These are phyloP conservation scores for Verticillium albo-atrum DNA, from an alignment of 2,329 filamentous ascomycete genomes.

Conservation along the genomic window DNA sequence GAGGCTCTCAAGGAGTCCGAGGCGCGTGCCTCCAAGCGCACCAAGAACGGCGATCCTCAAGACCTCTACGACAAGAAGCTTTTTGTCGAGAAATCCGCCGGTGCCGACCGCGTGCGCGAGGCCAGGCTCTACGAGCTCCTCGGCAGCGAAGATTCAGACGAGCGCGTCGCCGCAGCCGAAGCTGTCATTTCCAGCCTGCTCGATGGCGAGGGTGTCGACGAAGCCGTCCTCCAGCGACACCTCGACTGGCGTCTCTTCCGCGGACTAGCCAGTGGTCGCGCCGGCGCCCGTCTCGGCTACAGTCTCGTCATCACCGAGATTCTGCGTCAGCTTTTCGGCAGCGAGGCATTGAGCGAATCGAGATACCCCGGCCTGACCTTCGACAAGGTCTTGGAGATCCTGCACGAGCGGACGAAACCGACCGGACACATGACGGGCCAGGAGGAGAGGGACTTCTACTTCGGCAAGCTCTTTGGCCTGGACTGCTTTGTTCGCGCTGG, in stretches of 20 bases:
- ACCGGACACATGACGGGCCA: conserved; percentile 54
- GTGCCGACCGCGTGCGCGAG: conserved; percentile 53
- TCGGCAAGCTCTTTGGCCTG: conserved; percentile 82
- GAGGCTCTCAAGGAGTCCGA: conserved; percentile 11
- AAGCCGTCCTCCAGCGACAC: conserved; percentile 52
- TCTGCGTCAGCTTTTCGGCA: conserved; percentile 63
- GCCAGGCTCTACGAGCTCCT: conserved; percentile 57
- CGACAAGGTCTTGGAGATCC: conserved; percentile 46
- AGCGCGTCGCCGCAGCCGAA: conserved; percentile 55
- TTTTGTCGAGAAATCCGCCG: conserved; percentile 48
- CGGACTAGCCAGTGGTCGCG: conserved; percentile 84
- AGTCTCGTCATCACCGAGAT: conserved; percentile 84
- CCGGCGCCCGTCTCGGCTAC: conserved; percentile 84
- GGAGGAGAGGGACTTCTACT: conserved; percentile 80
- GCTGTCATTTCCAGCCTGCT: conserved; percentile 54
- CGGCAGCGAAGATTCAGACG: conserved; percentile 51
- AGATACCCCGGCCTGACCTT: conserved; percentile 53
- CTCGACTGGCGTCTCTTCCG: conserved; percentile 70
- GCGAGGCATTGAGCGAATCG: conserved; percentile 32
- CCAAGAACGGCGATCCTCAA: conserved; percentile 25
- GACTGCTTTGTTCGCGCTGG: conserved; percentile 80
- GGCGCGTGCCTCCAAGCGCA: conserved; percentile 11
- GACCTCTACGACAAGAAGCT: conserved; percentile 27
- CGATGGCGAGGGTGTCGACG: conserved; percentile 41
- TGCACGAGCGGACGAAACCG: conserved; percentile 51